Evolutionary conservation across 2,329 filamentous ascomycete species (phyloP).

Genomic region (Exophiala aquamarina): DNA sequence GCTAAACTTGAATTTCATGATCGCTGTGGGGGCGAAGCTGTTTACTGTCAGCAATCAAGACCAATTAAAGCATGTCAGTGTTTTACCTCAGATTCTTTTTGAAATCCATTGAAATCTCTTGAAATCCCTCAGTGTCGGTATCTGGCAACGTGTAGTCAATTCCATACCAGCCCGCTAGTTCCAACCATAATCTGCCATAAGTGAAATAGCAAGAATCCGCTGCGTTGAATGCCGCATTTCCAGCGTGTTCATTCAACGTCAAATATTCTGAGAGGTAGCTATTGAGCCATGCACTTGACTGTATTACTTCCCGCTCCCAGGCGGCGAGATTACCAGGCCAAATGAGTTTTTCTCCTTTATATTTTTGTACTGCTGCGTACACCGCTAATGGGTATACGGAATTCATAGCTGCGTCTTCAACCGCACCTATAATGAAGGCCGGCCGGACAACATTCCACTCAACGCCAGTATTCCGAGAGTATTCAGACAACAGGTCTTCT

Average conservation of each 20-base stretch:
- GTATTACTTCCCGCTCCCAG: slow-evolving; percentile 41
- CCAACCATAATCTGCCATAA: slow-evolving; percentile 50
- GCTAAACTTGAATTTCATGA: slow-evolving; percentile 40
- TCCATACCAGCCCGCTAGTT: slow-evolving; percentile 46
- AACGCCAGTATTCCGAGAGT: slow-evolving; percentile 37
- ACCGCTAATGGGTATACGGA: slow-evolving; percentile 47
- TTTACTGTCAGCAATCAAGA: slow-evolving; percentile 6
- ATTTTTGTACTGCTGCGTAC: slow-evolving; percentile 49
- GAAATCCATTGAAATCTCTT: slow-evolving; percentile 6
- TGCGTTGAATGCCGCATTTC: slow-evolving; percentile 51
- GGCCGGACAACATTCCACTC: slow-evolving; percentile 50
- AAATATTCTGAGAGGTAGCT: slow-evolving; percentile 53
- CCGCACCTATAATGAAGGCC: slow-evolving; percentile 49
- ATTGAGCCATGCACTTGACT: slow-evolving; percentile 45
- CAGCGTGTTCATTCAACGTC: slow-evolving; percentile 39
- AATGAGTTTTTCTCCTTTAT: slow-evolving; percentile 40
- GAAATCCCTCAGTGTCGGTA: slow-evolving; percentile 17
- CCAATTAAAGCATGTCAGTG: no score
- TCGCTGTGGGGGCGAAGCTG: slow-evolving; percentile 38
- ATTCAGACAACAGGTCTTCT: slow-evolving; percentile 49
- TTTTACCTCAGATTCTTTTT: slow-evolving; percentile 24
- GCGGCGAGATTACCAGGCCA: slow-evolving; percentile 45
- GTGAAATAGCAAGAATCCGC: slow-evolving; percentile 46
- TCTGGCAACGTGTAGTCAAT: slow-evolving; percentile 36
- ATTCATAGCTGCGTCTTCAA: slow-evolving; percentile 52